Evolutionary conservation across 1,139 yeast species (phyloP).

Genomic region (Schwanniomyces etchellsii): DNA sequence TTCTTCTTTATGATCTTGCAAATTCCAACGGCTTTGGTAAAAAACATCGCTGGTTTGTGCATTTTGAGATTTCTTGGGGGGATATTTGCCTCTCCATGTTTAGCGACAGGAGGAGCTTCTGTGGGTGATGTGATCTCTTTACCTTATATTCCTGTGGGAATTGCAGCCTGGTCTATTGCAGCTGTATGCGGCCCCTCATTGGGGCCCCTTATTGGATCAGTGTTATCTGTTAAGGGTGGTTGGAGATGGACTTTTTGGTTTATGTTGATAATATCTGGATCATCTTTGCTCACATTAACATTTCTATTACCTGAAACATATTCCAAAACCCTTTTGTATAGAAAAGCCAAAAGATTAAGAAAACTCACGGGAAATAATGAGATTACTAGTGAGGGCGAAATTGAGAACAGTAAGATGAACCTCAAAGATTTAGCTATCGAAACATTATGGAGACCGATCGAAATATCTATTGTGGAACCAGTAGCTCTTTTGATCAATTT

Average conservation of each 20-base stretch:
- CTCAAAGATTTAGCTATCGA: constrained; percentile 15
- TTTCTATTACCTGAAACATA: constrained; percentile 49
- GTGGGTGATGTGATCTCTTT: constrained; percentile 21
- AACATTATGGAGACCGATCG: constrained; percentile 26
- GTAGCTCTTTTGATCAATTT: constrained; percentile 26
- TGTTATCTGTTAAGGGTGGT: constrained; percentile 15
- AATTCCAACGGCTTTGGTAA: constrained; percentile 26
- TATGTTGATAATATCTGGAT: constrained; percentile 28
- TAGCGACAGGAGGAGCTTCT: constrained; percentile 36
- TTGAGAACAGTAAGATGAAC: constrained; percentile 29
- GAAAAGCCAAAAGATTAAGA: constrained; percentile 39
- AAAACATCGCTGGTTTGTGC: constrained; percentile 25
- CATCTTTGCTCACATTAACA: constrained; percentile 23
- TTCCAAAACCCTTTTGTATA: constrained; percentile 35
- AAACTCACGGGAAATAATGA: constrained; percentile 35
- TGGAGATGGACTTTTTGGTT: constrained; percentile 50
- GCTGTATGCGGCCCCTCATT: constrained; percentile 28
- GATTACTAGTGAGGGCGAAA: constrained; percentile 36
- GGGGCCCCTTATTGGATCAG: constrained; percentile 30
- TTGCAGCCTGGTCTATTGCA: constrained; percentile 26
- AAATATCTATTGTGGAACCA: constrained; percentile 25
- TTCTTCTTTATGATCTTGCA: constrained; percentile 28
- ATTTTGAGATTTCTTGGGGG: constrained; percentile 30
- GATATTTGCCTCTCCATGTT: constrained; percentile 29
- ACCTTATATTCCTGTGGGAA: constrained; percentile 21